phyloP scores from a whole-genome alignment of 257 asterid genomes.

The Capsicum chinense region DNA sequence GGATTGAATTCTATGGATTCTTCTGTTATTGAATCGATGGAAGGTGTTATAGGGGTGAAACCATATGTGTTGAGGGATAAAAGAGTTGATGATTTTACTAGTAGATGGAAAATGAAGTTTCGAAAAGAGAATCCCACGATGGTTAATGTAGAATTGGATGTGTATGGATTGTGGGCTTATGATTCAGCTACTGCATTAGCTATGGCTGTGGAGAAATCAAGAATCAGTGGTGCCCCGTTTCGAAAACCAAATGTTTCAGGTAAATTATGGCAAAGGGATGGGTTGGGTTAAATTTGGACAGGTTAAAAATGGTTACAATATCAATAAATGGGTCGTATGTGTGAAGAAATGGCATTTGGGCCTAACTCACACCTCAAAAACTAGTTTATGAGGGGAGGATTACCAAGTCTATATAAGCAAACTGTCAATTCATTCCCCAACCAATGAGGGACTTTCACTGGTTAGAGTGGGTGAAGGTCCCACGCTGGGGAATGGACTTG shows the following conservation, averaged over 20 bases:
- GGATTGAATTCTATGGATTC: conserved; percentile 36
- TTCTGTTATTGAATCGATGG: conserved; percentile 48
- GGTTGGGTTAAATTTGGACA: not conserved
- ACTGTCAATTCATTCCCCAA: too few relatives aligned
- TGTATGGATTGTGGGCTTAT: conserved; percentile 57
- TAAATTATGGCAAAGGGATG: not conserved
- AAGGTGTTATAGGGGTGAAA: conserved; percentile 59
- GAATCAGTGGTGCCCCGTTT: conserved; percentile 23
- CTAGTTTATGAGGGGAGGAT: too few relatives aligned
- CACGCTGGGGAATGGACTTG: too few relatives aligned
- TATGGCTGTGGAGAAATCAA: conserved; percentile 51
- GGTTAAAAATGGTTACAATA: not conserved
- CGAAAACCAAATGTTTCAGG: conserved; percentile 33
- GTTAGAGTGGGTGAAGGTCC: too few relatives aligned
- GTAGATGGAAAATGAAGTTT: conserved; percentile 42
- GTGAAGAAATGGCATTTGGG: too few relatives aligned
- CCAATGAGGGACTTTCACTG: too few relatives aligned
- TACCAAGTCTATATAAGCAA: too few relatives aligned
- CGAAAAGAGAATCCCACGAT: conserved; percentile 28
- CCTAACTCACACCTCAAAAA: too few relatives aligned
- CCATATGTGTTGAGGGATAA: conserved; percentile 42
- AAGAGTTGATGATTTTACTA: conserved; percentile 39
- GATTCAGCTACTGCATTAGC: conserved; percentile 58
- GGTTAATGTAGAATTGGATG: conserved; percentile 30
- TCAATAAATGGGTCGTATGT: not conserved